Base-by-base conservation (phyloP, 2,329 filamentous ascomycete genomes). In the Fusarium dimerum region DNA sequence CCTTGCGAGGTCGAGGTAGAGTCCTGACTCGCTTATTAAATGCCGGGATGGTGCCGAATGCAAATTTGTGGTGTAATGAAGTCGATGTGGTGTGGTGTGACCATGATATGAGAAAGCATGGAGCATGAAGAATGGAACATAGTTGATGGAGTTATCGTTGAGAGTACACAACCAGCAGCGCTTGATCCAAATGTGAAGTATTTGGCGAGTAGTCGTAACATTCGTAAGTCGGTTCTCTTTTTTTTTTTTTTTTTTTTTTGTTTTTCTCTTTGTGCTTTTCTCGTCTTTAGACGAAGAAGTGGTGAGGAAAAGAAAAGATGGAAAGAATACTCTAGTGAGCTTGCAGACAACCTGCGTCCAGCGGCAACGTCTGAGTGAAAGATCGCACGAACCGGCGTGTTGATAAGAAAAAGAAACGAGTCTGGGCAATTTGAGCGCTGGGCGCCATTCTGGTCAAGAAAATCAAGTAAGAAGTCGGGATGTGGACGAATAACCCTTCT, bases 331-430 rank as follows among this genome's bases (percentile, higher is more conserved):
- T 15, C 52, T 56, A 60, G 52, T 52, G 52, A 26, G 49, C 50
- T 34, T 60, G 56, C 60, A 32, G 56, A 26, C 58, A 62, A 60
- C 58, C 56, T 57, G 54, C 53, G 48, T 49, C 51, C 51, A 51
- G 52, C 32, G 32, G 13, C 32, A 36, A 36, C 32, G 10, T 3
- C 13, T 36, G 32, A 36, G 11, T 5, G 4, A 26, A 11, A 15
- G 32, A 36, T 15, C 3, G 32, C 32, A 15, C 13, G 32, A 11
- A 15, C 32, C 32, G 10, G 32, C 32, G 32, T 15, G 13, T 47
- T 56, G 56, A 40, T 20, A 45, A 61, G 43, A 44, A 46, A 50
- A 49, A 58, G 42, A 45, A 41, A 55, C 45, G 55, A 43, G 47
- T 42, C 43, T 53, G 20, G 20, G 20, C 20, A 58, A 48, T 48